Base-by-base conservation (phyloP, 208 protist genomes). In the Acanthamoeba healyi region DNA sequence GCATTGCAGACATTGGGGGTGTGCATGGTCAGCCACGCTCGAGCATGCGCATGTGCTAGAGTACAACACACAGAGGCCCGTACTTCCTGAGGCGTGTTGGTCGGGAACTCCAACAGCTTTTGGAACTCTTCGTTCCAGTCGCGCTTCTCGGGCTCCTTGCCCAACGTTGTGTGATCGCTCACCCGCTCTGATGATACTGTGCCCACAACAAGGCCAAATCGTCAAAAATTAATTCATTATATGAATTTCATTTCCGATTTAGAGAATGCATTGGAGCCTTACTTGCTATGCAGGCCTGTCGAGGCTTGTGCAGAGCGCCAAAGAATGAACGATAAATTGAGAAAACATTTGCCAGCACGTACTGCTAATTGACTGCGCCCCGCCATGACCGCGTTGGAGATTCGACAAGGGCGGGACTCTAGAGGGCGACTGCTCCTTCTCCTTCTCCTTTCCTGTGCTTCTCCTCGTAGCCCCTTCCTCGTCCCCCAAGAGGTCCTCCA, bases 111-210 rank as follows among this genome's bases (percentile, higher is more conserved):
- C 34, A 92, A 34, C 29, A 92, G 65, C 29, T 74, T 67, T 34
- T 77, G 61, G 46, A 92, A 92, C 40, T 92, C 86, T 65, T 74
- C 86, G 29, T 92, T 92, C 86, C 86, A 92, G 86, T 92, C 81
- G 17, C 81, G 29, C n/a, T 89, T 32, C 67, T 77, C 67, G 7
- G 61, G 61, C 29, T 67, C n/a, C 61, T 67, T 12, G 12, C 54
- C n/a, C n/a, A n/a, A n/a, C n/a, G n/a, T 61, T 61, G 61, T 17
- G 61, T 67, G 61, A 15, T 67, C 5, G 29, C 61, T 67, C 61
- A 38, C 61, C n/a, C 29, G 61, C 22, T 4, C 61, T 36, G 61
- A 15, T 17, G 58, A 36, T 67, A 22, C 15, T 54, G n/a, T n/a
- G n/a, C n/a, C n/a, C n/a, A n/a, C 44, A 49, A 49, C 12, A 49